phyloP scores from a whole-genome alignment of 768 basidiomycete species.

The Floccularia luteovirens region DNA sequence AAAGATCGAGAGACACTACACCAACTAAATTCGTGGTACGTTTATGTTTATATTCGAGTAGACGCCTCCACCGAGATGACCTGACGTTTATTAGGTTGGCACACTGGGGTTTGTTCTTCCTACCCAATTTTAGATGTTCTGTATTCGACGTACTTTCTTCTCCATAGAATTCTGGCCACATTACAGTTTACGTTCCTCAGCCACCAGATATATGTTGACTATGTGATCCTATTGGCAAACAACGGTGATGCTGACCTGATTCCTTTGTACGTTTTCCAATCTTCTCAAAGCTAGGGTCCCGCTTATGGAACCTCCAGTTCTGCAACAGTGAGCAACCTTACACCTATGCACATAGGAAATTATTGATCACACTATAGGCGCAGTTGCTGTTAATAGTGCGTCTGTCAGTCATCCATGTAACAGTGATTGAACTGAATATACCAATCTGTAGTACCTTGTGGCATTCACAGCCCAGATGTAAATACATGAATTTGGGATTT shows the following conservation, averaged over 20 bases:
- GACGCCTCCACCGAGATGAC: neutral
- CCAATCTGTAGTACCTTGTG: neutral
- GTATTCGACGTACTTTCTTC: neutral
- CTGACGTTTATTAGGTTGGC: neutral
- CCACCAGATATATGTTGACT: slow-evolving; percentile 8
- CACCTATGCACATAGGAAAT: neutral
- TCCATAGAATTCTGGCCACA: neutral
- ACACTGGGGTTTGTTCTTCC: neutral
- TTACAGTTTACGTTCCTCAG: slow-evolving; percentile 4
- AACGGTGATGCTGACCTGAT: slow-evolving; percentile 2
- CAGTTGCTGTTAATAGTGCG: slow-evolving; percentile 1
- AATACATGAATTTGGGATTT: neutral
- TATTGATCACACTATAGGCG: neutral
- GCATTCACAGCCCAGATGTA: slow-evolving; percentile 3
- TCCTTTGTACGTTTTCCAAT: neutral
- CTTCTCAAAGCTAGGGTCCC: too few relatives aligned
- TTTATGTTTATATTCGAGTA: neutral
- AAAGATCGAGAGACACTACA: slow-evolving; percentile 2
- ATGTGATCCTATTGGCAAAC: slow-evolving; percentile 2
- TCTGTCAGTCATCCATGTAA: neutral
- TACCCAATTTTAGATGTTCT: too few relatives aligned
- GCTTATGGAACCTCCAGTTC: neutral
- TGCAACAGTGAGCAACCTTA: slow-evolving; percentile 1
- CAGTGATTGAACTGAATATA: neutral
- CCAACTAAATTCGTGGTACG: slow-evolving; percentile 5